Evolutionary conservation across 2,329 filamentous ascomycete species (phyloP).

Genomic region (Penicillium sp.): DNA sequence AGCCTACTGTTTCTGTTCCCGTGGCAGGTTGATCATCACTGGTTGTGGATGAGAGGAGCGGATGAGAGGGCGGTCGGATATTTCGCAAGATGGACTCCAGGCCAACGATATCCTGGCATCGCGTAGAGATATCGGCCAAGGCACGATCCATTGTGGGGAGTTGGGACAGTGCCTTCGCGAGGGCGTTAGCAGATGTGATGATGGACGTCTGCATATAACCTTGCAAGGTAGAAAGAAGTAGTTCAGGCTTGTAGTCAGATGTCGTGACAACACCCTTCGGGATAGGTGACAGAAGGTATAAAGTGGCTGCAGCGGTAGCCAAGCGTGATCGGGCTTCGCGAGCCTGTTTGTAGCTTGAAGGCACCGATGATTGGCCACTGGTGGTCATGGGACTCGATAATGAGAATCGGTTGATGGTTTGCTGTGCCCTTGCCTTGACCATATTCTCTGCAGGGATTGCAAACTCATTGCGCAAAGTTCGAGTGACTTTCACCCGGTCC

Average conservation of each 20-base stretch:
- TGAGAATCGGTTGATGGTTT: slow-evolving; percentile 80
- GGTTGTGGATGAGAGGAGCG: slow-evolving; percentile 51
- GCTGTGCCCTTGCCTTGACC: slow-evolving; percentile 72
- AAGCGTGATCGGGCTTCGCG: slow-evolving; percentile 76
- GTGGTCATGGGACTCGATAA: slow-evolving; percentile 54
- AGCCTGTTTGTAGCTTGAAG: slow-evolving; percentile 56
- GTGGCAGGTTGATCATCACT: slow-evolving; percentile 33
- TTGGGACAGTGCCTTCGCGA: slow-evolving; percentile 74
- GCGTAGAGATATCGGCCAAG: slow-evolving; percentile 74
- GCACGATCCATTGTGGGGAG: slow-evolving; percentile 80
- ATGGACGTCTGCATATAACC: slow-evolving; percentile 78
- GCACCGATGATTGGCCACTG: slow-evolving; percentile 33
- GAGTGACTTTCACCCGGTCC: slow-evolving; percentile 71
- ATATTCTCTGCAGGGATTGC: slow-evolving; percentile 71
- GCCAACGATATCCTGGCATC: slow-evolving; percentile 90
- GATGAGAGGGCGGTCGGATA: slow-evolving; percentile 68
- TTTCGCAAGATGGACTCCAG: slow-evolving; percentile 74
- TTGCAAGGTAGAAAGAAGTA: slow-evolving; percentile 76
- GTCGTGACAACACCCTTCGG: slow-evolving; percentile 46
- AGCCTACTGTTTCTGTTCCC: slow-evolving; percentile 10
- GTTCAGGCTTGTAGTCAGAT: slow-evolving; percentile 60
- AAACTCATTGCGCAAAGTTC: slow-evolving; percentile 67
- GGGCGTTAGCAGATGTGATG: slow-evolving; percentile 72
- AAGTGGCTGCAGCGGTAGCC: slow-evolving; percentile 69
- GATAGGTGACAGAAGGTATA: slow-evolving; percentile 79